Base-by-base conservation (phyloP, 805 yeast species). In the Metschnikowia gruessii region DNA sequence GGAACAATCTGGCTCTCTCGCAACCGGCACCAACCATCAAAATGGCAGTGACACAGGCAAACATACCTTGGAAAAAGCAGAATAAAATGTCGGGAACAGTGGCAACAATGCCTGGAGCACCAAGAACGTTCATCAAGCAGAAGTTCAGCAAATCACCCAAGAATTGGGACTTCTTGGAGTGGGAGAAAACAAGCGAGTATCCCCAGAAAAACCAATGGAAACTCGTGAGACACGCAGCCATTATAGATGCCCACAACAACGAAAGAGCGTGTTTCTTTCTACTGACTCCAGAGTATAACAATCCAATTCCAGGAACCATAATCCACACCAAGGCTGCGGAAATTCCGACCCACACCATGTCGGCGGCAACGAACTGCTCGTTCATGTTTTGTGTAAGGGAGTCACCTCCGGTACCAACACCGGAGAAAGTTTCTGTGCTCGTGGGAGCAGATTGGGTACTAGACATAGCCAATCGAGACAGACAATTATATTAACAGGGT, bases 1-100 rank as follows among this genome's bases (percentile, higher is more conserved):
- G 98, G 35, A 92, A 92, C 54, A 94, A 79, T 61, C 98, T 79
- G 15, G 96, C 97, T 67, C 99, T 83, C 72, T 94, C 99, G 68
- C 95, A 88, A 43, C 97, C 97, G 69, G 97, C 99, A 66, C 99
- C 99, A 39, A 91, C 78, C 95, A 92, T 84, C 69, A 94, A 79
- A 63, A 87, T 85, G 53, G 95, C 97, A 28, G 98, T 90, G 41
- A 85, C 85, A 64, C 85, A 81, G 37, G 98, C 98, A 62, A 94
- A 94, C 97, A 89, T 89, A 62, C 97, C 95, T 72, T 92, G 98
- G 81, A 83, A 92, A 53, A 87, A 83, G 62, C 90, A 83, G 71
- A 85, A 92, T 50, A 92, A 77, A 46, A 92, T 84, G 64, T 91
- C 97, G 17, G 99, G 99, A n/a, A 92, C 74, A 3, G 85, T 59